phyloP scores from a whole-genome alignment of 192 early-diverging fungal species.

The Geranomyces michiganensis region DNA sequence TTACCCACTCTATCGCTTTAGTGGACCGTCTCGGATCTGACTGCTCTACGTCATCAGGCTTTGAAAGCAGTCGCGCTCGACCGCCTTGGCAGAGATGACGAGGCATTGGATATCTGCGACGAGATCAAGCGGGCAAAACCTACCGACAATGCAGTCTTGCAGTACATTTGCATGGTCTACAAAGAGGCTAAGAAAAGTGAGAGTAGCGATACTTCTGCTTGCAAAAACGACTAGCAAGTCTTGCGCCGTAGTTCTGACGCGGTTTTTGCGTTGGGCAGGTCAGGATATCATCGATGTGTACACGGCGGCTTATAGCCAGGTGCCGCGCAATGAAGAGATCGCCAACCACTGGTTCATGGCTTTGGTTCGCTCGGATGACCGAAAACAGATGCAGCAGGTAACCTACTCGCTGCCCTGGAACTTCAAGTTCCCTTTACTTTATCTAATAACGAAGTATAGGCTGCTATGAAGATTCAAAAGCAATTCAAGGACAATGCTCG shows the following conservation, averaged over 20 bases:
- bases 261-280: no score
- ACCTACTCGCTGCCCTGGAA: not conserved
- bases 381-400: constrained; percentile 69
- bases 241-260: no score
- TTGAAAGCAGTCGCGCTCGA: constrained; percentile 75
- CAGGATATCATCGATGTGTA: constrained; percentile 75
- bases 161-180: constrained; percentile 63
- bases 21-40: constrained; percentile 2
- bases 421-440: not conserved
- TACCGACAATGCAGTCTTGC: constrained; percentile 63
- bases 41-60: constrained; percentile 50
- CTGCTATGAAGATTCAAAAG: constrained; percentile 80
- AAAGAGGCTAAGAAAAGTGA: constrained; percentile 57
- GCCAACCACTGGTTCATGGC: constrained; percentile 83
- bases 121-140: constrained; percentile 65
- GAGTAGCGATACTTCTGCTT: not conserved
- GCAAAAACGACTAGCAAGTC: not conserved
- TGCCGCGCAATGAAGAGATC: constrained; percentile 73
- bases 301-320: constrained; percentile 59
- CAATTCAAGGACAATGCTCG: constrained; percentile 69
- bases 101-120: constrained; percentile 63
- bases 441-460: constrained; percentile 39
- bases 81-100: constrained; percentile 63
- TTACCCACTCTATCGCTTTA: not conserved
- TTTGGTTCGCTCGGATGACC: constrained; percentile 68